Percentiles rank a stretch among this genome's conserved stretches.
These are phyloP conservation scores for Aspergillus fumigatiaffinis DNA, from an alignment of 2,329 filamentous ascomycete genomes.

Conservation along the genomic window DNA sequence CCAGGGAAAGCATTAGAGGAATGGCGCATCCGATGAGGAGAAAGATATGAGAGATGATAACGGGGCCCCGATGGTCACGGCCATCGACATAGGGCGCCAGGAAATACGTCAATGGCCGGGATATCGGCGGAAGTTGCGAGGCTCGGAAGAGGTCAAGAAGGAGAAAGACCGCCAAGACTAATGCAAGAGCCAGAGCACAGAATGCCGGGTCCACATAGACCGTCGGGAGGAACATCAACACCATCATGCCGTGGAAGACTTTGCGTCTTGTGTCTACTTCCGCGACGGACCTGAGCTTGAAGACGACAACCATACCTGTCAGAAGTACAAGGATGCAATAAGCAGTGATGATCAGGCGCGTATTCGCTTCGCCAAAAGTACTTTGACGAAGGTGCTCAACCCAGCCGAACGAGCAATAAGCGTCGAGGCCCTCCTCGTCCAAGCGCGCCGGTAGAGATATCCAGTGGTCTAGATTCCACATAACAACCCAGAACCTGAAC, in stretches of 20 bases:
- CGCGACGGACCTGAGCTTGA: conserved; percentile 68
- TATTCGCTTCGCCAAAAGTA: conserved; percentile 71
- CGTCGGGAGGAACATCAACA: conserved; percentile 85
- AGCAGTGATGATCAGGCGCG: conserved; percentile 67
- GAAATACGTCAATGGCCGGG: conserved; percentile 79
- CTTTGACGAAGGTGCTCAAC: conserved; percentile 62
- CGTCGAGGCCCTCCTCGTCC: conserved; percentile 27
- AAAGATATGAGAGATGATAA: conserved; percentile 95
- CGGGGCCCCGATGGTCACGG: conserved; percentile 83
- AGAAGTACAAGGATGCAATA: conserved; percentile 72
- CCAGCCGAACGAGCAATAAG: conserved; percentile 54
- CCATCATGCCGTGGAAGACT: conserved; percentile 98
- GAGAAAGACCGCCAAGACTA: conserved; percentile 80
- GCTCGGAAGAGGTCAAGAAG: conserved; percentile 85
- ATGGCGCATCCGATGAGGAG: conserved; percentile 92
- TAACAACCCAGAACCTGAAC: conserved; percentile 69
- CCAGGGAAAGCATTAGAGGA: conserved; percentile 84
- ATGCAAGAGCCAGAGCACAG: conserved; percentile 70
- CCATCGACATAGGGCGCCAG: conserved; percentile 93
- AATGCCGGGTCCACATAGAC: conserved; percentile 84
- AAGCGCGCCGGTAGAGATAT: conserved; percentile 60
- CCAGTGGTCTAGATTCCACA: conserved; percentile 68
- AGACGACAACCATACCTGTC: conserved; percentile 68
- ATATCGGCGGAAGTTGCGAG: conserved; percentile 84
- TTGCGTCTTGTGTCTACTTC: conserved; percentile 96